Percentiles rank a stretch among this genome's conserved stretches.
phyloP scores from a whole-genome alignment of 371 early-diverging fungal genomes.

The Apophysomyces elegans region DNA sequence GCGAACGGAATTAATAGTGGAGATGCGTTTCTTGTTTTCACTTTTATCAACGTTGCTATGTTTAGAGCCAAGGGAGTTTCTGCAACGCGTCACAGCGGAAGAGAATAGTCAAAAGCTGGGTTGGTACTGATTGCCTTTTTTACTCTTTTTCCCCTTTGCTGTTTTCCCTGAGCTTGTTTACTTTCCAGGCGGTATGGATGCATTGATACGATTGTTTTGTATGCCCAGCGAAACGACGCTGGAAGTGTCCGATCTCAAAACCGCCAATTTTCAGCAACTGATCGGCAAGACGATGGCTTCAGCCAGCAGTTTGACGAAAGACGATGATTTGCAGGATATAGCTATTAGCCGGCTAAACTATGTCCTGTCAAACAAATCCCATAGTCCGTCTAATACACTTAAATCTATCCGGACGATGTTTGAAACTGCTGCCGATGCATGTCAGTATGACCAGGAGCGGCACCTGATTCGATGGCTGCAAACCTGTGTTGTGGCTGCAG shows the following conservation, averaged over 20 bases:
- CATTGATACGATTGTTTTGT: slow-evolving; percentile 12
- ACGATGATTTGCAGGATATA: slow-evolving; percentile 22
- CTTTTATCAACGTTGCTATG: not conserved
- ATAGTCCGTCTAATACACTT: slow-evolving; percentile 36
- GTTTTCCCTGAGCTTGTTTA: not conserved
- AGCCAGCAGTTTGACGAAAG: slow-evolving; percentile 20
- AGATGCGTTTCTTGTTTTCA: not conserved
- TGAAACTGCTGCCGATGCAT: slow-evolving; percentile 30
- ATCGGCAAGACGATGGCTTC: slow-evolving; percentile 34
- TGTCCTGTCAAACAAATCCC: slow-evolving; percentile 31
- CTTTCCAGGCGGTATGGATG: not conserved
- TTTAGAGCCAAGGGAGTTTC: not conserved
- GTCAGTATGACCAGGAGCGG: slow-evolving; percentile 33
- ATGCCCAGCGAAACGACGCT: slow-evolving; percentile 17
- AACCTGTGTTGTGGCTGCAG: slow-evolving; percentile 38
- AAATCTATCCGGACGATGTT: slow-evolving; percentile 38
- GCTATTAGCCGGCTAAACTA: slow-evolving; percentile 27
- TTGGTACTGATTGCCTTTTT: not conserved
- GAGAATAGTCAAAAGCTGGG: not conserved
- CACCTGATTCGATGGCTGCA: slow-evolving; percentile 48
- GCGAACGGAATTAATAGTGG: too few species aligned
- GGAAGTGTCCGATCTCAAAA: slow-evolving; percentile 17
- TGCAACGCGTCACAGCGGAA: slow-evolving; percentile 8
- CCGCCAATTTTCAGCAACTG: slow-evolving; percentile 25
- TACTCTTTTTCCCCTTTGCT: not conserved